Evolutionary conservation across 139 green algal genomes (phyloP), one percentile per base, ranked within the genome.

Genomic region (Nannochloris sp.): DNA sequence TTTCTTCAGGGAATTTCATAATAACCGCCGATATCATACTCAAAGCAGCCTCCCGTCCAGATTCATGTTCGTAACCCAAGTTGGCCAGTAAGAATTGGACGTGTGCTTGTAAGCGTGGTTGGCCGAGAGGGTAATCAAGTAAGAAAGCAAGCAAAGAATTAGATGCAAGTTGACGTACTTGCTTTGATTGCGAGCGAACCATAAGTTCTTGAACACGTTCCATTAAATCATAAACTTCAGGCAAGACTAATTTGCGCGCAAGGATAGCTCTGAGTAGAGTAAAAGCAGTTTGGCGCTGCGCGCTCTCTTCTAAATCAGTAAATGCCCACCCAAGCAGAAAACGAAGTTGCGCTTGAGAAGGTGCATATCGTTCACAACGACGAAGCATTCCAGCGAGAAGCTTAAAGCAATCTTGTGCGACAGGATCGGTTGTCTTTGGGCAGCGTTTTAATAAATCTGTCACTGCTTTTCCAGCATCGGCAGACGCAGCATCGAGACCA

Each of bases 191-290:
- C 27, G 39, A 71, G 15, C 38, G 54, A 32, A 85, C 47, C 68
- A 81, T 71, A 61, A 82, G 62, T 54, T 74, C 61, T 55, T 76
- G 68, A 34, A 97, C 83, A 8, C 75, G 61, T 29, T 76, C 64
- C 89, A 97, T 95, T 3, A 92, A 56, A 72, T 97, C 91, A 64
- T 96, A 97, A 56, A 96, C 81, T 73, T 96, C 87, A 1, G 88
- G 86, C 58, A 95, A 66, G 64, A 97, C 73, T 60, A 96, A 71
- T 46, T 68, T 67, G 12, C 90, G 80, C 6, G 37, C 35, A 14
- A 97, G 63, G 39, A 97, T 76, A 29, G 87, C 89, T 15, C 77
- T 73, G 60, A 90, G 84, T 29, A 97, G 80, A 7, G 60, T 64
- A 55, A 95, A 95, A 14, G 81, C 72, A 13, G 79, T 83, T 23